Evolutionary conservation across 2,329 filamentous ascomycete genomes (phyloP).

Genomic region (Alternaria gaisen): DNA sequence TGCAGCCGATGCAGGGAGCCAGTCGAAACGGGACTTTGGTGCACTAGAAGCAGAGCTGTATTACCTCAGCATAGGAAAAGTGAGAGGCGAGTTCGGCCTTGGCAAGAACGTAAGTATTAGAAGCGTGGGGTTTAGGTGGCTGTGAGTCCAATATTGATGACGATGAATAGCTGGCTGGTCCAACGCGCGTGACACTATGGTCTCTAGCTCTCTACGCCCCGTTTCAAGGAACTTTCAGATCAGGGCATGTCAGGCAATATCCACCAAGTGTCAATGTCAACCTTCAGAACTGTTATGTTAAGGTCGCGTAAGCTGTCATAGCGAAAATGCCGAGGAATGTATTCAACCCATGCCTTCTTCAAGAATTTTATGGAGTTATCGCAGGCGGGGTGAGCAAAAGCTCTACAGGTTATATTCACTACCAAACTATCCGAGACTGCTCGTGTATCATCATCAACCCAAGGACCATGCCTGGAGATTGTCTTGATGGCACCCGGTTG

Average conservation of each 20-base stretch:
- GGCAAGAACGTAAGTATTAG: conserved; percentile 10
- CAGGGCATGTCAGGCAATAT: neutral
- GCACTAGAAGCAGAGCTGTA: neutral
- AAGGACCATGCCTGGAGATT: neutral
- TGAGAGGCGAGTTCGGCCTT: conserved; percentile 9
- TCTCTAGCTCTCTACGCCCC: neutral
- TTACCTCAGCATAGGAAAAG: neutral
- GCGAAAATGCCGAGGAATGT: neutral
- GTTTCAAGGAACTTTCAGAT: neutral
- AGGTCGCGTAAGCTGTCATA: neutral
- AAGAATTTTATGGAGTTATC: neutral
- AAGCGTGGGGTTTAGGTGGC: conserved; percentile 2
- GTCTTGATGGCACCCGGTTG: too few species aligned
- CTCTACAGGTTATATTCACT: neutral
- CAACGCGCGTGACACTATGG: neutral
- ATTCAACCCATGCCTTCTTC: neutral
- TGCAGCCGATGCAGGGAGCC: conserved; percentile 12
- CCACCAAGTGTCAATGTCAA: neutral
- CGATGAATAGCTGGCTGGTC: neutral
- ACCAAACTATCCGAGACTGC: neutral
- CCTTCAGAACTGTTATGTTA: neutral
- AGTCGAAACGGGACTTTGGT: neutral
- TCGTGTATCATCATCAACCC: neutral
- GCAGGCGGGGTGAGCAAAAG: neutral
- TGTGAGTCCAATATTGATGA: conserved; percentile 1